These are phyloP conservation scores for Alliaria petiolata DNA, from an alignment of 345 rosid genomes.

Conservation along the genomic window DNA sequence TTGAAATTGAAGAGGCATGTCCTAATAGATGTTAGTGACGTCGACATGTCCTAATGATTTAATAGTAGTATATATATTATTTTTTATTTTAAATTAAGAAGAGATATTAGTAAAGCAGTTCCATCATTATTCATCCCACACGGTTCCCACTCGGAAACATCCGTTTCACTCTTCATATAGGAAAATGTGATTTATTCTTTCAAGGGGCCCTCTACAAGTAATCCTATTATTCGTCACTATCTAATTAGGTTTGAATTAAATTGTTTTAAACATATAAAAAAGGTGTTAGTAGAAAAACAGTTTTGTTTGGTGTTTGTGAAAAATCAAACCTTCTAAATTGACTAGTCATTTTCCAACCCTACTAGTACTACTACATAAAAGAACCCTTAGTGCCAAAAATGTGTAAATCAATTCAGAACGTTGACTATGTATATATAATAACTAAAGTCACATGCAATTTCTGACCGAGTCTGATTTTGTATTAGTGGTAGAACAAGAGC, in stretches of 20 bases:
- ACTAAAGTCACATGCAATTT: conserved; percentile 24
- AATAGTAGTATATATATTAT: background rate
- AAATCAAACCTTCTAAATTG: conserved; percentile 28
- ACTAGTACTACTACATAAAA: conserved; percentile 1
- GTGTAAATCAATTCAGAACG: conserved; percentile 1
- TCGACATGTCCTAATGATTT: too few relatives aligned
- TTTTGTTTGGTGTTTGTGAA: background rate
- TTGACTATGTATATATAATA: conserved; percentile 21
- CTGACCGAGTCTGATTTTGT: conserved; percentile 25
- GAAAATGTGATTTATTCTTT: conserved; percentile 24
- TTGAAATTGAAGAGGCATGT: conserved; percentile 12
- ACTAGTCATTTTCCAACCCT: conserved; percentile 25
- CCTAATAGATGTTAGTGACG: too few relatives aligned
- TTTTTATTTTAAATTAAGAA: too few relatives aligned
- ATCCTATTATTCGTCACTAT: conserved; percentile 17
- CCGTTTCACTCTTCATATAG: conserved; percentile 1
- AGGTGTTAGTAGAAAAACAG: background rate
- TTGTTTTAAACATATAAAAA: background rate
- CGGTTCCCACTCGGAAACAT: conserved; percentile 37
- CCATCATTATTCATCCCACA: conserved; percentile 21
- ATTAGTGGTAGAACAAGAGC: background rate
- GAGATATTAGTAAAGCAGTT: background rate
- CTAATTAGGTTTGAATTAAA: conserved; percentile 24
- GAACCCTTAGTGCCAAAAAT: background rate
- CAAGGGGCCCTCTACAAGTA: background rate